Conservation (phyloP, 129 eudicot genomes). For the Daucus carota region DNA sequence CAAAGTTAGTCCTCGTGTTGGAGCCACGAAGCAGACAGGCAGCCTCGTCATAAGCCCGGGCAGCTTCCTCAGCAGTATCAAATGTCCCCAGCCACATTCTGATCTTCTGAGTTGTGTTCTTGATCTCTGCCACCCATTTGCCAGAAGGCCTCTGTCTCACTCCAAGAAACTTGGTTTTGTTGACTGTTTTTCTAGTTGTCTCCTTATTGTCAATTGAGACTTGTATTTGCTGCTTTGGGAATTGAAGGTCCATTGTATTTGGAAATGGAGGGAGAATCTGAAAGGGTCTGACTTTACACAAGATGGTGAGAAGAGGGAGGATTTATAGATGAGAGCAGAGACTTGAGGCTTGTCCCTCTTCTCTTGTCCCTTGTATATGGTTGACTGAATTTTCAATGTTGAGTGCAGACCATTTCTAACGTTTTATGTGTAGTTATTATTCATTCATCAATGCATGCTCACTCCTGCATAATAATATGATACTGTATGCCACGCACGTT, state of each 20-base stretch:
- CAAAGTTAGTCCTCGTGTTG: slow-evolving; percentile 59
- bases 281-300: slow-evolving; percentile 22
- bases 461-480: neutral
- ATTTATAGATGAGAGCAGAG: slow-evolving; percentile 30
- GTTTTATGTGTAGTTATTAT: slow-evolving; percentile 11
- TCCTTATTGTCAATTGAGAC: neutral
- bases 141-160: slow-evolving; percentile 64
- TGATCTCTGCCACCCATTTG: slow-evolving; percentile 71
- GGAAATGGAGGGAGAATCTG: neutral
- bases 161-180: slow-evolving; percentile 43
- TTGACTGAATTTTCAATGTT: slow-evolving; percentile 52
- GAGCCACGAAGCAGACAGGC: slow-evolving; percentile 67
- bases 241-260: slow-evolving; percentile 26
- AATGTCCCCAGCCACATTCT: slow-evolving; percentile 83
- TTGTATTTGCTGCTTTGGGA: neutral
- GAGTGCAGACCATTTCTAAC: slow-evolving; percentile 31
- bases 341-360: slow-evolving; percentile 12
- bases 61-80: slow-evolving; percentile 73
- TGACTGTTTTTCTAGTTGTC: slow-evolving; percentile 13
- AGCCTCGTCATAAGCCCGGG: slow-evolving; percentile 67
- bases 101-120: slow-evolving; percentile 61
- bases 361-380: slow-evolving; percentile 26
- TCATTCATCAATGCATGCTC: neutral
- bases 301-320: slow-evolving; percentile 16
- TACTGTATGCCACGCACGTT: neutral